Evolutionary conservation across 176 grass and related monocot species (phyloP).

Genomic region (Alloteropsis semialata): DNA sequence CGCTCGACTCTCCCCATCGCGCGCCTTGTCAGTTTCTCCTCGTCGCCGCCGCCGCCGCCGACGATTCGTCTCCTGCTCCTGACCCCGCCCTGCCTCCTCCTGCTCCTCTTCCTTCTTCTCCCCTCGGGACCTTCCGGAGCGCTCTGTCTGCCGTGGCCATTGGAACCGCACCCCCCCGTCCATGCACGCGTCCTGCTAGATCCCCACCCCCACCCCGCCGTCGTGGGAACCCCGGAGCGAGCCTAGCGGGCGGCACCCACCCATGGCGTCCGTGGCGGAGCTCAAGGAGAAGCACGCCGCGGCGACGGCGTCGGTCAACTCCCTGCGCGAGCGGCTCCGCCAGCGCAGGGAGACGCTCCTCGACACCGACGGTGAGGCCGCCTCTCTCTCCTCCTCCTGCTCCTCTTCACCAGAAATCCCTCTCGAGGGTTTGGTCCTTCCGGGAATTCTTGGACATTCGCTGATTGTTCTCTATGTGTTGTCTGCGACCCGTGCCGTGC

Average conservation of each 20-base stretch:
- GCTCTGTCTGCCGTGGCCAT: neutral
- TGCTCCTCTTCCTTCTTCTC: neutral
- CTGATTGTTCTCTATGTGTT: constrained; percentile 12
- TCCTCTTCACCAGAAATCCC: neutral
- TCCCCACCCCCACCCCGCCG: neutral
- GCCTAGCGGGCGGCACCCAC: neutral
- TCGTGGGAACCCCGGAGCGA: neutral
- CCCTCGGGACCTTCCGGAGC: neutral
- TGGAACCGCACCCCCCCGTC: neutral
- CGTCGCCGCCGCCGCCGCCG: neutral
- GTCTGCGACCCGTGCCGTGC: neutral
- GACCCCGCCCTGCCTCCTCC: neutral
- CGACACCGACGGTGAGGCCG: constrained; percentile 76
- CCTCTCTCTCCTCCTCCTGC: neutral
- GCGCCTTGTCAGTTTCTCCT: constrained; percentile 1
- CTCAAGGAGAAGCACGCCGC: constrained; percentile 79
- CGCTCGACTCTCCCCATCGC: neutral
- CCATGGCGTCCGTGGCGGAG: constrained; percentile 84
- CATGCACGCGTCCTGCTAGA: constrained; percentile 7
- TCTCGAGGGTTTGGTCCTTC: neutral
- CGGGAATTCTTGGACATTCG: neutral
- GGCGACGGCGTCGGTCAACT: constrained; percentile 68
- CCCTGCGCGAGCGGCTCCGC: constrained; percentile 67
- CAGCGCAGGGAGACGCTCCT: constrained; percentile 74
- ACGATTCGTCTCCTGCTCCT: neutral